Conservation (phyloP, 352 stramenopile genomes). For the Globisporangium canariense region DNA sequence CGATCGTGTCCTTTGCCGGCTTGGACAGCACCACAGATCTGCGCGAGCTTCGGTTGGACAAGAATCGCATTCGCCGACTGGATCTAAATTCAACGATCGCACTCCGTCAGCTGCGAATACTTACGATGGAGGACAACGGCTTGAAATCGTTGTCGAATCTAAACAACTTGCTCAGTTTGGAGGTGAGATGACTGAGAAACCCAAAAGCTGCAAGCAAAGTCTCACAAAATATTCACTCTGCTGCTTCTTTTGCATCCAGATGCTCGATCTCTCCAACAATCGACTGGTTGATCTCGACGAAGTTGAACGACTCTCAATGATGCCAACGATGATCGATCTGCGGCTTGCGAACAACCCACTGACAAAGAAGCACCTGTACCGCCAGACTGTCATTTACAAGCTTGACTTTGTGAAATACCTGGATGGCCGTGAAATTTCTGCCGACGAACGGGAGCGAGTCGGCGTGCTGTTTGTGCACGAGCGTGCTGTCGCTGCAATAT, state of each 20-base stretch:
- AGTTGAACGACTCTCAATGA: constrained; percentile 53
- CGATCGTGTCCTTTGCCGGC: constrained; percentile 63
- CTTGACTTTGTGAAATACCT: constrained; percentile 52
- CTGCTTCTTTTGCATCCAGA: constrained; percentile 21
- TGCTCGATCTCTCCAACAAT: constrained; percentile 77
- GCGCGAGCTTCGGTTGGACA: constrained; percentile 69
- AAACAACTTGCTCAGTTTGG: constrained; percentile 56
- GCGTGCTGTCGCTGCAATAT: constrained; percentile 29
- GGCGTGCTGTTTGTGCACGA: constrained; percentile 72
- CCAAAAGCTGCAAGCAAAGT: background rate
- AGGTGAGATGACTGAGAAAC: constrained; percentile 33
- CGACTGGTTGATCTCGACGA: constrained; percentile 75
- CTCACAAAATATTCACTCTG: background rate
- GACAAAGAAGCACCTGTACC: constrained; percentile 82
- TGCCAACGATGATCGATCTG: constrained; percentile 68
- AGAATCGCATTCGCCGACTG: constrained; percentile 82
- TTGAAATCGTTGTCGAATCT: constrained; percentile 71
- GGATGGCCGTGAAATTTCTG: constrained; percentile 66
- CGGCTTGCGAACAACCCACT: constrained; percentile 68
- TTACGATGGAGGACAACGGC: constrained; percentile 81
- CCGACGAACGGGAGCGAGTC: constrained; percentile 74
- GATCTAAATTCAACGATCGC: constrained; percentile 48
- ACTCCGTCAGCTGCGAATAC: constrained; percentile 45
- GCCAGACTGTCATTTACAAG: constrained; percentile 58
- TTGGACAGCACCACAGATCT: constrained; percentile 62